Base-by-base conservation (phyloP, 176 grass and related monocot species). In the Zea luxurians region DNA sequence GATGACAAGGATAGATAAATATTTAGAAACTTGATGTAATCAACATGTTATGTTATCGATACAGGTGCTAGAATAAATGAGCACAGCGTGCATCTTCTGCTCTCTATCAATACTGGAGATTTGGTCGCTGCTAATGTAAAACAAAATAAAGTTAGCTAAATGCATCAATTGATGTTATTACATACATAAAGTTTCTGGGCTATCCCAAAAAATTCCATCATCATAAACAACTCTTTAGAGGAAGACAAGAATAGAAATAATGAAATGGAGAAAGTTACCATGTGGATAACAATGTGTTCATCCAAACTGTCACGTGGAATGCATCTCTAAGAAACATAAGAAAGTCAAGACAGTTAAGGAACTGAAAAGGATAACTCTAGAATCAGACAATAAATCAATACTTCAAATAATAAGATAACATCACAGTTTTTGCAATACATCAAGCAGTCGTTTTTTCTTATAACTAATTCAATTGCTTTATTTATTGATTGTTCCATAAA, bases 271-370 rank as follows among this genome's bases (percentile, higher is more conserved):
- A 71, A 38, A 88, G 79, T 86, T 95, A 99, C 96, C 77, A 89
- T 92, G 81, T 99, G 96, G 73, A 99, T 92, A 63, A 87, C 81
- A 78, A 99, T 86, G 88, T 99, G 92, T 77, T 99, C 96, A 65
- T 92, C 87, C 91, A 99, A 89, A 79, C 81, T 91, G 52, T 94
- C 96, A 47, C 78, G 90, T 73, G 96, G 88, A 78, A 99, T 83
- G 71, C 92, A 99, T 84, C 96, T 95, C 96, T 99, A 91, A 71
- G 91, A 81, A 74, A 47, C 50, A 73, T 49, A 27, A 76, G 54
- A 78, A 86, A 66, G 17, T n/a, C 62, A 62, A 80, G 62, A 13
- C 54, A 81, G 46, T 73, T 79, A 58, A 59, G 35, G 40, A 71
- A 85, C 27, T 78, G 40, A 50, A 80, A 55, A 76, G 54, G 3